Evolutionary conservation across 2,329 filamentous ascomycete species (phyloP).

Genomic region (Pseudogymnoascus sp.): DNA sequence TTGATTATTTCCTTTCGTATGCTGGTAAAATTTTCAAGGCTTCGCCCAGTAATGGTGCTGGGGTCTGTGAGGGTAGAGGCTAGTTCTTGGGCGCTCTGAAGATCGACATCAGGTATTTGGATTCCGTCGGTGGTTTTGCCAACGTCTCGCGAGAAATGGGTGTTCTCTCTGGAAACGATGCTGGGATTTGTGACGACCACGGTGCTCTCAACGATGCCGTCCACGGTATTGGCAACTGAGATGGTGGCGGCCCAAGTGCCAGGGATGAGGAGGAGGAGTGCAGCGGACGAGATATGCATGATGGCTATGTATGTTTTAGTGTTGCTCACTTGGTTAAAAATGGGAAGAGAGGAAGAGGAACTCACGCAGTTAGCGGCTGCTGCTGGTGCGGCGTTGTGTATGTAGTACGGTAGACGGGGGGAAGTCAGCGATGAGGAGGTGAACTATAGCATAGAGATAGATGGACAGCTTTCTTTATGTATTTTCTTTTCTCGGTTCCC

Average conservation of each 20-base stretch:
- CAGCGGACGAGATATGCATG: neutral
- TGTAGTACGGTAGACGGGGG: neutral
- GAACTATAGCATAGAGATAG: neutral
- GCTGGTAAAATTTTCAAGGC: neutral
- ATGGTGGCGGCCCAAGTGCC: neutral
- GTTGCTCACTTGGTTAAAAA: neutral
- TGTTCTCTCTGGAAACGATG: neutral
- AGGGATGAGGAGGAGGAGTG: neutral
- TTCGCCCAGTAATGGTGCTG: neutral
- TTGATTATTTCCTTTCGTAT: neutral
- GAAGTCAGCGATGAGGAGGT: neutral
- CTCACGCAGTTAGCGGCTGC: neutral
- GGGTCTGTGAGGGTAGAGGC: too few species aligned
- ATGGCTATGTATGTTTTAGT: neutral
- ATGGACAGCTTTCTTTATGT: neutral
- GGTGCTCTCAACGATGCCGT: neutral
- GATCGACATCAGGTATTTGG: too few species aligned
- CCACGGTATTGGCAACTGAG: neutral
- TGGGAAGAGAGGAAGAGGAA: neutral
- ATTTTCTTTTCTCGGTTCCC: neutral
- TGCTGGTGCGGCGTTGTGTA: neutral
- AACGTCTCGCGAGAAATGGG: neutral
- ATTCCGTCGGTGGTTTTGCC: too few species aligned
- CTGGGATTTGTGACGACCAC: neutral
- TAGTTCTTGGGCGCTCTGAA: too few species aligned